These are phyloP conservation scores for Davidsoniella eucalypti DNA, from an alignment of 2,329 filamentous ascomycete genomes.

Conservation along the genomic window DNA sequence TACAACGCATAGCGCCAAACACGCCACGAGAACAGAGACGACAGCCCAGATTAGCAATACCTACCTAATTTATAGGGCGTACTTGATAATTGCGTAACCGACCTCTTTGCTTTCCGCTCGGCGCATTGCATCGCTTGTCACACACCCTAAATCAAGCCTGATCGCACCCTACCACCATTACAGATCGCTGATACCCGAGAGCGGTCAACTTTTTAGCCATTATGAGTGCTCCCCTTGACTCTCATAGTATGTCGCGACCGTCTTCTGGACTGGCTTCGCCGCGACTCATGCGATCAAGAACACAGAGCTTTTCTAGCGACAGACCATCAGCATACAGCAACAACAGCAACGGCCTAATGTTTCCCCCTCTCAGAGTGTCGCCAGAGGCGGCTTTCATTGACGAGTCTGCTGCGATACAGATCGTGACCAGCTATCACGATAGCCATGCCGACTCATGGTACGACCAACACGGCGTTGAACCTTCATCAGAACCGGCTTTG, in stretches of 20 bases:
- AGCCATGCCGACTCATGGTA: conserved; percentile 53
- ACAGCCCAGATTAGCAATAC: no score
- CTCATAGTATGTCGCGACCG: conserved; percentile 19
- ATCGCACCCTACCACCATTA: background rate
- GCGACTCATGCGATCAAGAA: conserved; percentile 28
- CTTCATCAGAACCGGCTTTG: conserved; percentile 49
- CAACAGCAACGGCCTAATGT: conserved; percentile 40
- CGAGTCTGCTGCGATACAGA: conserved; percentile 71
- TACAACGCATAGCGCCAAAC: no score
- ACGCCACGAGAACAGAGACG: no score
- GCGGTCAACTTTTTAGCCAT: background rate
- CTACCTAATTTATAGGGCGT: no score
- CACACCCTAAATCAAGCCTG: background rate
- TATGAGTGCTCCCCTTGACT: conserved; percentile 8
- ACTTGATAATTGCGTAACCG: background rate
- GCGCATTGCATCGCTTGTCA: conserved; percentile 1
- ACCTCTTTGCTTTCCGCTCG: background rate
- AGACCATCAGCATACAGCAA: conserved; percentile 43
- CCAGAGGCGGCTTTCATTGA: conserved; percentile 81
- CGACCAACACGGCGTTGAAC: conserved; percentile 49
- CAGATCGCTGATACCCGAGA: background rate
- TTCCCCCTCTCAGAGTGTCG: conserved; percentile 50
- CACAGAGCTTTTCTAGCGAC: conserved; percentile 56
- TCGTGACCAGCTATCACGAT: conserved; percentile 78
- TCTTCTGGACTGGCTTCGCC: conserved; percentile 21